phyloP scores from a whole-genome alignment of 176 grass and related monocot genomes.

The Cenchrus americanus region DNA sequence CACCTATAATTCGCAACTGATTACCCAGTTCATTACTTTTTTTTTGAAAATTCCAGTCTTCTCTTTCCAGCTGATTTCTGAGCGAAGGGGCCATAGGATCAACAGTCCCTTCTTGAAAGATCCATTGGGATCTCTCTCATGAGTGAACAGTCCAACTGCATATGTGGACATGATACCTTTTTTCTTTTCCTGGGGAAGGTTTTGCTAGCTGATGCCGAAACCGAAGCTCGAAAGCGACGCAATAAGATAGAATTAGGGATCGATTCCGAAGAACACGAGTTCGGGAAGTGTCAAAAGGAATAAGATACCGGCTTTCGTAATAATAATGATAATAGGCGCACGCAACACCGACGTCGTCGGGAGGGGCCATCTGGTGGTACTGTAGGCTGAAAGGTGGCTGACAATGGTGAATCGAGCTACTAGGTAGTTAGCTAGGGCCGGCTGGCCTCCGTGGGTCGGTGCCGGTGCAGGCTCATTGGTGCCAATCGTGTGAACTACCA shows the following conservation, averaged over 20 bases:
- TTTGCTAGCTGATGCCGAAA: background rate
- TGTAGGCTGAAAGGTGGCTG: conserved; percentile 10
- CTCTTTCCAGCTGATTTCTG: background rate
- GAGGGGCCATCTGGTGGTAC: background rate
- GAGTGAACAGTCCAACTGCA: conserved; percentile 21
- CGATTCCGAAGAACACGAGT: background rate
- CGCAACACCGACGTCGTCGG: background rate
- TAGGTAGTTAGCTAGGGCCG: background rate
- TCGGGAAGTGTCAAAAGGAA: background rate
- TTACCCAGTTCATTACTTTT: conserved; percentile 3
- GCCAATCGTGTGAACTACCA: background rate
- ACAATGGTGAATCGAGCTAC: conserved; percentile 7
- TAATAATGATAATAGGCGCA: background rate
- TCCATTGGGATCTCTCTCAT: conserved; percentile 13
- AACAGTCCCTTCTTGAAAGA: conserved; percentile 47
- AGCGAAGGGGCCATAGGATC: conserved; percentile 33
- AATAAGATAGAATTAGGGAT: background rate
- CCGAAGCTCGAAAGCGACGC: background rate
- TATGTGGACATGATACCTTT: conserved; percentile 40
- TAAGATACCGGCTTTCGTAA: conserved; percentile 4
- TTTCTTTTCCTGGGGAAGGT: conserved; percentile 21
- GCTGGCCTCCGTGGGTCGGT: background rate
- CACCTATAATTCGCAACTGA: background rate
- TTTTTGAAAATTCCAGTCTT: conserved; percentile 7
- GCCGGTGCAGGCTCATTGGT: background rate